Conservation (phyloP, 163 green algal species). For the Chlamydomonas reinhardtii region DNA sequence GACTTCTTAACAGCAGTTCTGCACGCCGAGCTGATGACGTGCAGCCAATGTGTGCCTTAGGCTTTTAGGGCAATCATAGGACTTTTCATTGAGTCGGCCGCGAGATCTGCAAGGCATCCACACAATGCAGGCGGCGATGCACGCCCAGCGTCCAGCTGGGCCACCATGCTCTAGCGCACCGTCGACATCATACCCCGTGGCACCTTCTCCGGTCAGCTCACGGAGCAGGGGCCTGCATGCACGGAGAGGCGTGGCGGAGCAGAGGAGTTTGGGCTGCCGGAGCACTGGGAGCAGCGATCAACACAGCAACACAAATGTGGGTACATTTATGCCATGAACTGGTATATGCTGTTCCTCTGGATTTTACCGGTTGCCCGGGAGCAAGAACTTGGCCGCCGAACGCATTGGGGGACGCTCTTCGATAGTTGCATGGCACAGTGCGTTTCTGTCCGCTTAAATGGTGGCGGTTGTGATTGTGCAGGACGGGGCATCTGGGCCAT, state of each 20-base stretch:
- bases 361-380: too few relatives aligned
- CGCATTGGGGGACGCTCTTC: neutral
- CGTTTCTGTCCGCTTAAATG: neutral
- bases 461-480: neutral
- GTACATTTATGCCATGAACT: neutral
- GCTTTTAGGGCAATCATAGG: neutral
- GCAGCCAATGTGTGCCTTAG: neutral
- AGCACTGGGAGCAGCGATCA: neutral
- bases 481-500: too few relatives aligned
- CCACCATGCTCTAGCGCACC: neutral
- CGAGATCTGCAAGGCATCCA: neutral
- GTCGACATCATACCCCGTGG: conserved; percentile 5
- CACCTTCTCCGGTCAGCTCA: neutral
- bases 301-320: neutral
- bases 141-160: neutral
- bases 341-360: neutral
- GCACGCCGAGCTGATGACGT: too few relatives aligned
- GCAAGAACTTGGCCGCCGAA: neutral
- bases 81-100: neutral
- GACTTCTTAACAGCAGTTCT: neutral
- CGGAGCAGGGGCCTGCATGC: neutral
- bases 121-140: conserved; percentile 35
- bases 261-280: neutral
- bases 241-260: neutral
- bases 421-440: neutral